Percentiles rank a stretch among this genome's conserved stretches.
Evolutionary conservation across 768 basidiomycete species (phyloP).

Genomic region (Suillus clintonianus): DNA sequence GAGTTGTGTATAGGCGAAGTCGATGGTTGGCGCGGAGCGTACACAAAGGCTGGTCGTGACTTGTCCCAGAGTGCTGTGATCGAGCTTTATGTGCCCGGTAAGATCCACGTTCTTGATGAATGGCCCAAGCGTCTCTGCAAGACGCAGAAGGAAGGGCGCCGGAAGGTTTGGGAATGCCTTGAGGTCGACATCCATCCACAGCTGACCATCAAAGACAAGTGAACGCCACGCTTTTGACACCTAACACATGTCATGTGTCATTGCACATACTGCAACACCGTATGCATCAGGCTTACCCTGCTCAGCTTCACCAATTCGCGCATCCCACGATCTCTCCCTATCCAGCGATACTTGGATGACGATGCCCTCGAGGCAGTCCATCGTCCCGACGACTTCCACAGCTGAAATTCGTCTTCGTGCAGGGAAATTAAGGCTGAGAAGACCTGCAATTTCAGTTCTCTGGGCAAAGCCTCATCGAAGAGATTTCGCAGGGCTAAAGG

Average conservation of each 20-base stretch:
- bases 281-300: constrained; percentile 54
- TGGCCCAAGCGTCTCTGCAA: constrained; percentile 58
- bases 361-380: constrained; percentile 67
- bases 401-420: constrained; percentile 60
- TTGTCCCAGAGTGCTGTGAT: constrained; percentile 49
- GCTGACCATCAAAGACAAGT: constrained; percentile 81
- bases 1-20: constrained; percentile 61
- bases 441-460: constrained; percentile 66
- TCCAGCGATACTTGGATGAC: constrained; percentile 67
- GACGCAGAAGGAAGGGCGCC: constrained; percentile 47
- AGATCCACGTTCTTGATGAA: constrained; percentile 67
- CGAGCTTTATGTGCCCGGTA: constrained; percentile 57
- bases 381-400: constrained; percentile 42
- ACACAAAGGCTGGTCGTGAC: constrained; percentile 58
- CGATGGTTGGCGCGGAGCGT: constrained; percentile 26
- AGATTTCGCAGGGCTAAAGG: constrained; percentile 49
- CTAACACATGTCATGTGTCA: constrained; percentile 39
- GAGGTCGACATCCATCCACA: constrained; percentile 75
- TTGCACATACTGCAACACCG: not conserved
- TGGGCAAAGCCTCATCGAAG: constrained; percentile 72
- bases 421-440: constrained; percentile 55
- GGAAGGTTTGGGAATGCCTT: constrained; percentile 61
- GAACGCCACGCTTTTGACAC: constrained; percentile 77
- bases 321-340: constrained; percentile 72
- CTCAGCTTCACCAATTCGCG: constrained; percentile 79